These are phyloP conservation scores for Fusarium lateritium DNA, from an alignment of 2,329 filamentous ascomycete species.

Conservation along the genomic window DNA sequence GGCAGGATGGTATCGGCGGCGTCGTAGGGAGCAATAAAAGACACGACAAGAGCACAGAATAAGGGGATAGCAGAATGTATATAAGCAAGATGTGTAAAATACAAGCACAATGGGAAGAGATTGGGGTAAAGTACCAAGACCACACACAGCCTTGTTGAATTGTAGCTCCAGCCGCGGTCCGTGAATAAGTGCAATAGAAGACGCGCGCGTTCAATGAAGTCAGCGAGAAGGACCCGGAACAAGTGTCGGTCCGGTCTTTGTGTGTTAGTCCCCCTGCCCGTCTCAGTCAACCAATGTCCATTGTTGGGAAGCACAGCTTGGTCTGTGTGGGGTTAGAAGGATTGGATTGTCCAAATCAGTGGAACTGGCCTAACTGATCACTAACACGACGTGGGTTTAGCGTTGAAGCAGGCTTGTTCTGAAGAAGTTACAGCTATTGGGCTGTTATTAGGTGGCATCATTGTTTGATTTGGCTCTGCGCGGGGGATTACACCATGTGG, in stretches of 20 bases:
- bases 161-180: constrained; percentile 25
- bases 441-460: constrained; percentile 28
- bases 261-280: constrained; percentile 1
- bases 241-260: constrained; percentile 20
- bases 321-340: constrained; percentile 22
- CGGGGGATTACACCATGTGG: neutral
- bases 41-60: neutral
- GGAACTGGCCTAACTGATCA: constrained; percentile 23
- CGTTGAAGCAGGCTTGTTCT: constrained; percentile 19
- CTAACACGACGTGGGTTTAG: constrained; percentile 22
- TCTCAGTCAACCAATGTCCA: neutral
- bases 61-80: neutral
- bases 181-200: constrained; percentile 25
- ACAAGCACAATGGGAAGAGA: neutral
- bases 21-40: neutral
- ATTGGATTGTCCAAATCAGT: constrained; percentile 33
- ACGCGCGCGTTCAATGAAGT: constrained; percentile 23
- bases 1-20: neutral
- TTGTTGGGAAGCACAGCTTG: constrained; percentile 22
- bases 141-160: constrained; percentile 13
- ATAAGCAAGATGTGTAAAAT: neutral
- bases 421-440: constrained; percentile 20
- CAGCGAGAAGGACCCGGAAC: constrained; percentile 21
- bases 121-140: constrained; percentile 4
- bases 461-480: constrained; percentile 6